These are phyloP conservation scores for Catharanthus roseus DNA, from an alignment of 257 asterid genomes.

Conservation along the genomic window DNA sequence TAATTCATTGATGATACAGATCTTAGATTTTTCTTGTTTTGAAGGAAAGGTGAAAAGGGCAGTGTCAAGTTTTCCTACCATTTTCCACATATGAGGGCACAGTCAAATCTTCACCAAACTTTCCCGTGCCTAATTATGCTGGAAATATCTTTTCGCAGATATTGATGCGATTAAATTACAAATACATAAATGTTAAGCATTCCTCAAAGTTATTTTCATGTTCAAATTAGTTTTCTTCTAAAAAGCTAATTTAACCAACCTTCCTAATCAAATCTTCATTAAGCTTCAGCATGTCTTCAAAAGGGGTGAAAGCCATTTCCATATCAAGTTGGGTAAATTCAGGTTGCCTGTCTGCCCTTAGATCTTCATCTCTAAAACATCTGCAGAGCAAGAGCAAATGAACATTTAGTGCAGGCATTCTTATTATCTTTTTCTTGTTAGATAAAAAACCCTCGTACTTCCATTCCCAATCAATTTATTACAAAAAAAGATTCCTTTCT, in stretches of 20 bases:
- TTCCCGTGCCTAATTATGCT: neutral
- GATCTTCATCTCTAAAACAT: conserved; percentile 98
- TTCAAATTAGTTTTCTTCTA: neutral
- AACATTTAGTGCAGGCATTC: neutral
- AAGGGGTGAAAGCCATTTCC: conserved; percentile 93
- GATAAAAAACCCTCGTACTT: neutral
- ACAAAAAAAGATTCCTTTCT: neutral
- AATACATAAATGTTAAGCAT: neutral
- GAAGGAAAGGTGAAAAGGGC: neutral
- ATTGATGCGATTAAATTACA: neutral
- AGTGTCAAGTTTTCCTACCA: neutral
- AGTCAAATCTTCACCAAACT: neutral
- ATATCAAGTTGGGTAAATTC: conserved; percentile 96
- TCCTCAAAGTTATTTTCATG: neutral
- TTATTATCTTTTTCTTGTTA: neutral
- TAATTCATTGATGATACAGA: neutral
- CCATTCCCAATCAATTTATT: neutral
- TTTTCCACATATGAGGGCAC: neutral
- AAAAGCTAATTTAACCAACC: conserved; percentile 35
- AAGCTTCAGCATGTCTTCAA: conserved; percentile 91
- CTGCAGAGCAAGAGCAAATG: conserved; percentile 38
- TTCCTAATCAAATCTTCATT: conserved; percentile 95
- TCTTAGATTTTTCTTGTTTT: neutral
- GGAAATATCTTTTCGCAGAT: neutral
- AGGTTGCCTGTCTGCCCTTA: conserved; percentile 98